phyloP scores from a whole-genome alignment of 257 asterid species.

The Gentiana dahurica region DNA sequence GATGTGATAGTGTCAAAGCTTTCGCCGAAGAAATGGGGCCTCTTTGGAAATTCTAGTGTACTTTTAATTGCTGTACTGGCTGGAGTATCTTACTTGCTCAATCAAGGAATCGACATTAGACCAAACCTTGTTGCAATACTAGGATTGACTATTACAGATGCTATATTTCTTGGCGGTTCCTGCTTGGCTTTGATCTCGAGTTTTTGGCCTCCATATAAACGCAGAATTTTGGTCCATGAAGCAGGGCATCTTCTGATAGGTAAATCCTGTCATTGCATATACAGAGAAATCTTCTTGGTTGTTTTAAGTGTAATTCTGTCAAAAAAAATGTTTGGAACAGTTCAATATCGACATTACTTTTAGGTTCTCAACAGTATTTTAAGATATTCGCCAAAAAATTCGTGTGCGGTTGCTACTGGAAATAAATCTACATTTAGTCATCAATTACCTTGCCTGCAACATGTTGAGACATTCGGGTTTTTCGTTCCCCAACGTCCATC shows the following conservation, averaged over 20 bases:
- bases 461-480: neutral
- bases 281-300: neutral
- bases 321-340: neutral
- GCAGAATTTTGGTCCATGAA: slow-evolving; percentile 88
- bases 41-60: slow-evolving; percentile 66
- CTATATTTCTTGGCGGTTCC: slow-evolving; percentile 82
- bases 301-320: neutral
- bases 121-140: slow-evolving; percentile 68
- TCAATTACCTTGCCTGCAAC: neutral
- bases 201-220: slow-evolving; percentile 92
- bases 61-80: slow-evolving; percentile 53
- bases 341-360: neutral
- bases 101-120: slow-evolving; percentile 86
- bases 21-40: slow-evolving; percentile 97
- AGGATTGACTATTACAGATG: slow-evolving; percentile 62
- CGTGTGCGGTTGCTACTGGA: neutral
- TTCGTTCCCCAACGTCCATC: neutral
- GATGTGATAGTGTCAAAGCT: slow-evolving; percentile 62
- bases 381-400: no score
- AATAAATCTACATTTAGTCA: neutral
- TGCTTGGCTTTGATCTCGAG: slow-evolving; percentile 89
- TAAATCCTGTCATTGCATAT: slow-evolving; percentile 14
- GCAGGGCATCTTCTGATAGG: slow-evolving; percentile 98
- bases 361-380: no score
- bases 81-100: slow-evolving; percentile 56